Evolutionary conservation across 2,329 filamentous ascomycete genomes (phyloP), one percentile per base, ranked within the genome.

Genomic region (Bertia moriformis): DNA sequence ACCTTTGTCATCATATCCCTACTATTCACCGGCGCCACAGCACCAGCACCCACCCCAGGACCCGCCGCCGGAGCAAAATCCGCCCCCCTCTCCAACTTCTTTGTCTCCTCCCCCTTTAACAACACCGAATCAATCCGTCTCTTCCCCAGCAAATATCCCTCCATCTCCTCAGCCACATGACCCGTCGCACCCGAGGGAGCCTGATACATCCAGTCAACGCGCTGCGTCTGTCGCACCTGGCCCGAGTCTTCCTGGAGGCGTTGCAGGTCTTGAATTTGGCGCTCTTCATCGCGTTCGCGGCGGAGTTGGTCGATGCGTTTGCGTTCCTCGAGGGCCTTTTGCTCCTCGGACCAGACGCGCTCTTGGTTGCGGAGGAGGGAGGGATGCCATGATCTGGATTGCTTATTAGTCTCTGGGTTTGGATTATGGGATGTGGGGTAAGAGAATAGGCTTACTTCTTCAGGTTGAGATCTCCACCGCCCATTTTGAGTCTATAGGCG

Each of bases 201-300:
- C 49, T 82, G 77, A 60, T 98, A 98, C 86, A 98, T 95, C 85
- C 91, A 98, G 51, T 96, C 91, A 18, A 98, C 89, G 24, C 87
- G 78, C 49, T 89, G 80, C 19, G 82, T 63, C 39, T 81, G 72
- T 53, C 86, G 88, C 50, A 73, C 76, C 41, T 88, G 87, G 27
- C 91, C 91, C 1, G 87, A 82, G 2, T 82, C 79, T 60, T 95
- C 91, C 41, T 95, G 85, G 47, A 96, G 72, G 39, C 78, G 75
- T 58, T 95, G 84, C 1, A 96, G 74, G 57, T 96, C 88, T 57
- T 95, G 86, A 47, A 94, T 83, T 37, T 83, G 79, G 37, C 88
- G 78, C 63, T 98, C 93, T 57, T 96, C 88, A 48, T 88, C 86
- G 47, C 93, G 79, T 60, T 98, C 91, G 52, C 93, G 88, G 52